Evolutionary conservation across 2,329 filamentous ascomycete species (phyloP), one percentile per base, ranked within the genome.

Genomic region (Curvularia hawaiiensis): DNA sequence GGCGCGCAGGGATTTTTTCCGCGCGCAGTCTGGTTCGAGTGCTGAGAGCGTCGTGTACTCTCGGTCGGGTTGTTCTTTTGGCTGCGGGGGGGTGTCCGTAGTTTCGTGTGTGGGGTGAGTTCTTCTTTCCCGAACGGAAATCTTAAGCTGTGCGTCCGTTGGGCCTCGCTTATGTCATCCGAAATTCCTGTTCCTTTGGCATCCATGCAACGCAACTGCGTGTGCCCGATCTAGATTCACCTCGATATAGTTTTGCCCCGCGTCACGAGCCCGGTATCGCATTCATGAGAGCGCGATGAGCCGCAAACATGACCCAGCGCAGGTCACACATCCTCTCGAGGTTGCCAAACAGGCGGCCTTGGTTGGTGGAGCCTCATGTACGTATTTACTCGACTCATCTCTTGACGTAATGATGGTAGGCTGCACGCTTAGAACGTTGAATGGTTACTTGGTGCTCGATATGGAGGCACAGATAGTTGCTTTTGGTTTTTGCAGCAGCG

Each of bases 1-100:
- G 72, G 75, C 75, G 75, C 75, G 51, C 45, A 45, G 58, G 64
- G 64, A 41, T 59, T 69, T 66, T 30, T 50, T 40, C 24, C 59
- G 74, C 74, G 75, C 75, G 73, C 69, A 75, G 69, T 67, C 69
- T 68, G 67, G 49, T 50, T 52, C 61, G 46, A 52, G 53, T 68
- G 47, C 54, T 56, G 69, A 74, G 71, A 73, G 71, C 65, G 58
- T 61, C 30, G 50, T 54, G 51, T 66, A 66, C 66, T 67, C 68
- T 73, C 71, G 56, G 26, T 52, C 58, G 61, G 62, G 53, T 67
- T 59, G 58, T 69, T 59, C 41, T 44, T 54, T 60, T 66, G 65
- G 63, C 66, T 59, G 66, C 62, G 64, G 56, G 41, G 50, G 59
- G 54, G 63, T 60, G 62, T 61, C 41, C 55, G 67, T 66, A 65